Base-by-base conservation (phyloP, 2,329 filamentous ascomycete genomes). In the Pseudogymnoascus sp. region DNA sequence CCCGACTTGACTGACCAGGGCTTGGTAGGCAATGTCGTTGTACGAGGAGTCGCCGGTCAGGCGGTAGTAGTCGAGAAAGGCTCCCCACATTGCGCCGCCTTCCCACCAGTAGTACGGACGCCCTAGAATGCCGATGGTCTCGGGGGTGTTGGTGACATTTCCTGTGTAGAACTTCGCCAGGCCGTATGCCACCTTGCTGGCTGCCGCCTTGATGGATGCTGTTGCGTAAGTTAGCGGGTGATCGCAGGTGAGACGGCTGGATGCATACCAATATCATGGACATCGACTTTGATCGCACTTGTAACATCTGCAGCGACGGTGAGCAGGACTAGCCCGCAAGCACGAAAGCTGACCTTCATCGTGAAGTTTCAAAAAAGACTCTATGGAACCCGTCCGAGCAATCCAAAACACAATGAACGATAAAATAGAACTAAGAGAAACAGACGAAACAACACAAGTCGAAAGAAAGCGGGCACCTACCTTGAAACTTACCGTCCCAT, bases 1-100 rank as follows among this genome's bases (percentile, higher is more conserved):
- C 1, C 86, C 86, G 77, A 81, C 72, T 83, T 86, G 86, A 25
- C 79, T 83, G 5, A 84, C 72, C 2, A 90, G 75, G 7, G 83
- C 86, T 65, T 87, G 77, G 36, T 82, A 80, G 60, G 87, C 77
- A 3, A 82, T 77, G 23, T 82, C 75, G 71, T 88, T 85, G 74
- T 89, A 88, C 62, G 76, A 80, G 3, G 79, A 70, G 72, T 90
- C 87, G 43, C 80, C 78, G 0, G 87, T 89, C 71, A 82, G 84
- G 70, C 88, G 81, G 66, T 84, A 88, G 72, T 90, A 90, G 73
- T 90, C 85, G 31, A 90, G 75, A 79, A 90, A 82, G 36, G 82
- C 77, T n/a, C 86, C 86, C 81, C 86, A 88, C 64, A 87, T 79
- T 6, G 84, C 85, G 59, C 86, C 86, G 3, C 79, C 77, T 67